Conservation (phyloP, 2,329 filamentous ascomycete genomes). For the Penicillium sclerotigenum region DNA sequence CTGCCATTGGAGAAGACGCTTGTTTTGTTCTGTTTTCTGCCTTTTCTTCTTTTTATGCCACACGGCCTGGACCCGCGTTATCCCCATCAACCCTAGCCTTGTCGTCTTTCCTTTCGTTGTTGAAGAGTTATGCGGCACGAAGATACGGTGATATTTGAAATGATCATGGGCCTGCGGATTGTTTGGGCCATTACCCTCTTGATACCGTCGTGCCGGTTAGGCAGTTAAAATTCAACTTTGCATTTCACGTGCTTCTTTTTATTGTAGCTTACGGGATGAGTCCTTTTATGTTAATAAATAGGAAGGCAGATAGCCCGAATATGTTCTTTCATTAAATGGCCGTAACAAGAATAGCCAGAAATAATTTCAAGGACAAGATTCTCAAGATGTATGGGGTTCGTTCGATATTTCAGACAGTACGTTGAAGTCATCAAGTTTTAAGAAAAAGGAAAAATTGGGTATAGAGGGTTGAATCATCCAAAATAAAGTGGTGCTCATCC, state of each 20-base stretch:
- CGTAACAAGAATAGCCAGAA: constrained; percentile 1
- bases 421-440: constrained; percentile 29
- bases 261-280: constrained; percentile 7
- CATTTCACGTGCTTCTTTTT: constrained; percentile 3
- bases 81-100: constrained; percentile 3
- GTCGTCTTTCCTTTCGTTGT: not conserved
- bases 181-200: not conserved
- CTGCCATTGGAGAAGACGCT: constrained; percentile 2
- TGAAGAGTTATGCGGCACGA: not conserved
- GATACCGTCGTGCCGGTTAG: not conserved
- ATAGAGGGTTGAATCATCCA: constrained; percentile 45
- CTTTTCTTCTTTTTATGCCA: constrained; percentile 14
- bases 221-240: constrained; percentile 12
- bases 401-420: constrained; percentile 18
- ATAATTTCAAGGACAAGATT: constrained; percentile 1
- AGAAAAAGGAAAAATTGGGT: constrained; percentile 31
- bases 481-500: constrained; percentile 19
- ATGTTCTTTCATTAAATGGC: constrained; percentile 15
- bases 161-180: not conserved
- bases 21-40: constrained; percentile 7
- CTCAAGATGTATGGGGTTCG: not conserved
- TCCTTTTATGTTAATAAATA: not conserved
- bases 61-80: constrained; percentile 1
- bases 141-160: constrained; percentile 4
- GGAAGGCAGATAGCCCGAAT: not conserved